A percentile compares a stretch with the other conserved stretches of the same genome.
These are phyloP conservation scores for Thielaviopsis ethacetica DNA, from an alignment of 2,329 filamentous ascomycete species.

Conservation along the genomic window DNA sequence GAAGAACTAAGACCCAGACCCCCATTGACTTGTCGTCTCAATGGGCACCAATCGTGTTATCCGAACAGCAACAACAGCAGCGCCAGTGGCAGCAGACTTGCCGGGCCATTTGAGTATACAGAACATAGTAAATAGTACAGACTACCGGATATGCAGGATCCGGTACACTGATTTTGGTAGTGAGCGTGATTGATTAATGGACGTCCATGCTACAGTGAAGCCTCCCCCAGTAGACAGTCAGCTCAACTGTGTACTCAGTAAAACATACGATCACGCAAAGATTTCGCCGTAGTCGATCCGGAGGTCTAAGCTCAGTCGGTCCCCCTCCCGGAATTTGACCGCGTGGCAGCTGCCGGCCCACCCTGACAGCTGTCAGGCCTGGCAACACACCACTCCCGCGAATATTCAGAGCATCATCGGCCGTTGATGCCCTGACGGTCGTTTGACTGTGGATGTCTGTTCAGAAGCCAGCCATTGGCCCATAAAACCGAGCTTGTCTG, in stretches of 20 bases:
- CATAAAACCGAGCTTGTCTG: neutral
- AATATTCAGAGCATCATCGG: neutral
- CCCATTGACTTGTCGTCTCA: neutral
- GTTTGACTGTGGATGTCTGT: conserved; percentile 4
- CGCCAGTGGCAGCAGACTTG: conserved; percentile 1
- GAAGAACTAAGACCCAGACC: conserved; percentile 14
- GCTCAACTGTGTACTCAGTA: no score
- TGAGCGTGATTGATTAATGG: neutral
- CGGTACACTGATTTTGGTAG: neutral
- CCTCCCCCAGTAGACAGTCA: no score
- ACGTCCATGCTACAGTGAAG: no score
- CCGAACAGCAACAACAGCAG: neutral
- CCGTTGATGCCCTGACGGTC: neutral
- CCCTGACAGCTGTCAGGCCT: conserved; percentile 5
- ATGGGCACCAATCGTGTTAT: neutral
- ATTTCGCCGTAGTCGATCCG: neutral
- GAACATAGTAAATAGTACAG: conserved; percentile 1
- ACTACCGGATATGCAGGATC: neutral
- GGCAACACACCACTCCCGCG: neutral
- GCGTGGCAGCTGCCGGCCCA: neutral
- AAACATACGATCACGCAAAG: no score
- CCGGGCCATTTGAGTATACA: conserved; percentile 1
- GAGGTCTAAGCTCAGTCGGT: neutral
- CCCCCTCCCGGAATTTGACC: neutral
- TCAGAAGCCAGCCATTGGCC: conserved; percentile 6